These are phyloP conservation scores for Meyerozyma athensensis DNA, from an alignment of 1,139 yeast genomes.

Conservation along the genomic window DNA sequence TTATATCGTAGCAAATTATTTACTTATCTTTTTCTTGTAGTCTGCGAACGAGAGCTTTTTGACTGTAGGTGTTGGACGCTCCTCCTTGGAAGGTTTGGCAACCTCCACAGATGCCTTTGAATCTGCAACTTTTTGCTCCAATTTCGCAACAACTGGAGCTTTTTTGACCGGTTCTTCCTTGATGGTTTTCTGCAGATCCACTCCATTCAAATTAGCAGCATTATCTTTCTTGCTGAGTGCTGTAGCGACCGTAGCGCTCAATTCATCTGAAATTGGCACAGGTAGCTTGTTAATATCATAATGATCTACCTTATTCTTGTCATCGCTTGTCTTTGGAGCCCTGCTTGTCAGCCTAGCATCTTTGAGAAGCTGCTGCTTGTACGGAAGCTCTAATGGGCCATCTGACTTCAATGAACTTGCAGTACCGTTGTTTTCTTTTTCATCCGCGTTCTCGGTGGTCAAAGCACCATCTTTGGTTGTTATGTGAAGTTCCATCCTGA, in stretches of 20 bases:
- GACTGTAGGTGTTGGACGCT: conserved; percentile 28
- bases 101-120: conserved; percentile 7
- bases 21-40: conserved; percentile 69
- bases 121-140: conserved; percentile 2
- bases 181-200: conserved; percentile 5
- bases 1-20: conserved; percentile 16
- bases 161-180: background rate
- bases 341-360: conserved; percentile 4
- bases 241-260: background rate
- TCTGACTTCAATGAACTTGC: conserved; percentile 3
- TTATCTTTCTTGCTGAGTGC: conserved; percentile 6
- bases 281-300: background rate
- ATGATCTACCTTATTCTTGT: conserved; percentile 6
- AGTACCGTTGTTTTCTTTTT: conserved; percentile 4
- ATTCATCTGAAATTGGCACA: conserved; percentile 1
- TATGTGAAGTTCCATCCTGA: conserved; percentile 23
- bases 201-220: conserved; percentile 7
- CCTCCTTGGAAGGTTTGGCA: conserved; percentile 11
- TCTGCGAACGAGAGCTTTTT: conserved; percentile 83
- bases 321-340: conserved; percentile 8
- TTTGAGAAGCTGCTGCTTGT: conserved; percentile 8
- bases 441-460: background rate
- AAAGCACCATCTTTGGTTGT: conserved; percentile 8
- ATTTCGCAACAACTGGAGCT: conserved; percentile 5
- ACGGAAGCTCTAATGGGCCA: conserved; percentile 5